These are phyloP conservation scores for Exophiala bonariae DNA, from an alignment of 2,329 filamentous ascomycete species.

Conservation along the genomic window DNA sequence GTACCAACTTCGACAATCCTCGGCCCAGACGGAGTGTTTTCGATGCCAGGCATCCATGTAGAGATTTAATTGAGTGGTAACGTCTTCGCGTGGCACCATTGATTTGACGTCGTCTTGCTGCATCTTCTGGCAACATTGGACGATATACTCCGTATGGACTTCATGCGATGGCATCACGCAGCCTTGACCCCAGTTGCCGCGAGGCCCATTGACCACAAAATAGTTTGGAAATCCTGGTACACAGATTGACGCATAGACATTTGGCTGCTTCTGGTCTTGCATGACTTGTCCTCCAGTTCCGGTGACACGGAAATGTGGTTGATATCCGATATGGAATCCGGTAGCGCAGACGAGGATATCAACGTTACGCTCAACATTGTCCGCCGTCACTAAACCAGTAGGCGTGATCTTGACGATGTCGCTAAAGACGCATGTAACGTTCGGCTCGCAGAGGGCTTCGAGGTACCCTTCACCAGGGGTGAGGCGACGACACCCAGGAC, in stretches of 20 bases:
- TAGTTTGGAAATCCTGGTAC: slow-evolving; percentile 47
- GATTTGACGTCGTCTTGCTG: slow-evolving; percentile 34
- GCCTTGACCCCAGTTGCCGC: slow-evolving; percentile 31
- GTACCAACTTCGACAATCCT: slow-evolving; percentile 33
- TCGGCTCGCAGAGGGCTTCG: slow-evolving; percentile 23
- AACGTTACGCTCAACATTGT: slow-evolving; percentile 31
- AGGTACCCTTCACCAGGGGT: slow-evolving; percentile 41
- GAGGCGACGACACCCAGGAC: slow-evolving; percentile 46
- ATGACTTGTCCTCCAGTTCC: slow-evolving; percentile 35
- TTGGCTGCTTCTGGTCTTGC: slow-evolving; percentile 45
- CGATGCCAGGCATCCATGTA: slow-evolving; percentile 32
- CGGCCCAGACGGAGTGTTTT: slow-evolving; percentile 30
- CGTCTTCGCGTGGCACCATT: slow-evolving; percentile 14
- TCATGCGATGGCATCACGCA: slow-evolving; percentile 28
- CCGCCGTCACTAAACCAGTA: slow-evolving; percentile 30
- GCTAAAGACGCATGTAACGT: slow-evolving; percentile 22
- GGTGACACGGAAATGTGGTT: slow-evolving; percentile 44
- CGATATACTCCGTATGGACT: slow-evolving; percentile 31
- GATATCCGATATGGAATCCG: slow-evolving; percentile 39
- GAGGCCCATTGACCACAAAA: slow-evolving; percentile 35
- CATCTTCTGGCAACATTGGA: slow-evolving; percentile 34
- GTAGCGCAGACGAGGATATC: slow-evolving; percentile 40
- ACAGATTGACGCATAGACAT: slow-evolving; percentile 46
- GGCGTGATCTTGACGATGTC: slow-evolving; percentile 32
- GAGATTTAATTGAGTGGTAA: slow-evolving; percentile 26